These are phyloP conservation scores for Rhamnella rubrinervis DNA, from an alignment of 331 rosid species.

Conservation along the genomic window DNA sequence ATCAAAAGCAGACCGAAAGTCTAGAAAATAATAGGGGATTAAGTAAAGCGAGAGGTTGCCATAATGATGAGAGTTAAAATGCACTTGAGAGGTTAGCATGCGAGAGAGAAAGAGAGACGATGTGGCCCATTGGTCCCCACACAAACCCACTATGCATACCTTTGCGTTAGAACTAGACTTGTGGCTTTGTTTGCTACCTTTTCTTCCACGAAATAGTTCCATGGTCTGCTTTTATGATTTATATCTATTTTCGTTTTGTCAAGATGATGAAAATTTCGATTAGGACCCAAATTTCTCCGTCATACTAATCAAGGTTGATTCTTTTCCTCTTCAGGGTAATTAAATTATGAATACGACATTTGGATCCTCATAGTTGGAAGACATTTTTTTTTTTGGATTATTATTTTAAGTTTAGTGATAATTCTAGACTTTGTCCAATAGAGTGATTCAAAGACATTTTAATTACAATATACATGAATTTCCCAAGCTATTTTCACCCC, in stretches of 20 bases:
- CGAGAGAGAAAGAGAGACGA: not conserved
- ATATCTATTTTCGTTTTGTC: constrained; percentile 18
- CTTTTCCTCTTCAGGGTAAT: no score
- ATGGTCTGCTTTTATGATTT: constrained; percentile 28
- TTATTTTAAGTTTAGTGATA: no score
- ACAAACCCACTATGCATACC: constrained; percentile 28
- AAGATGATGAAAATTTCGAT: constrained; percentile 9
- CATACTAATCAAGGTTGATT: no score
- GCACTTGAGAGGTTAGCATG: constrained; percentile 28
- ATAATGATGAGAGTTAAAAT: constrained; percentile 17
- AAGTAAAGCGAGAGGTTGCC: constrained; percentile 19
- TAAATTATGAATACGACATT: no score
- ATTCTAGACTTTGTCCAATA: no score
- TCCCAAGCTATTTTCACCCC: no score
- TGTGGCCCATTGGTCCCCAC: constrained; percentile 29
- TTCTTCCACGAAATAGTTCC: constrained; percentile 13
- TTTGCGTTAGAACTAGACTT: constrained; percentile 35
- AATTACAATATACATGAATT: no score
- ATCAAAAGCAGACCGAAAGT: constrained; percentile 25
- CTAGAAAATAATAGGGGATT: constrained; percentile 20
- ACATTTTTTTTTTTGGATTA: no score
- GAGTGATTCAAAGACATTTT: no score
- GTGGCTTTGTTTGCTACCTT: constrained; percentile 35
- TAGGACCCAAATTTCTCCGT: no score
- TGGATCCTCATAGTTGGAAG: no score